Evolutionary conservation across 768 basidiomycete genomes (phyloP).

Genomic region (Piloderma croceum): DNA sequence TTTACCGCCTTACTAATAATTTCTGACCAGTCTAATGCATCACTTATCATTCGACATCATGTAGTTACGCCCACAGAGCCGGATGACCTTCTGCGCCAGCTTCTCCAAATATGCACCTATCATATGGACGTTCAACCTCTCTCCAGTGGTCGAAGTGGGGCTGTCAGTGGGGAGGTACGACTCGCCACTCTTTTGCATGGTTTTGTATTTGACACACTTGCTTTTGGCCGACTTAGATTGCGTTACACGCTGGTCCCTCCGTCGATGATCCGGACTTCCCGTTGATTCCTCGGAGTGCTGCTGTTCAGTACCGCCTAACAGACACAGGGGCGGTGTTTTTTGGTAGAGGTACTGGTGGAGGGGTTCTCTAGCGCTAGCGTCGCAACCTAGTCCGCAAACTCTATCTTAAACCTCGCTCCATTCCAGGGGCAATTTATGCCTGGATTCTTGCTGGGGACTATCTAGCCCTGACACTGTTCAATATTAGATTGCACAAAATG

Average conservation of each 20-base stretch:
- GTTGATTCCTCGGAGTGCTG: slow-evolving; percentile 45
- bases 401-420: too few relatives aligned
- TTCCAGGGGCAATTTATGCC: too few relatives aligned
- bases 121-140: slow-evolving; percentile 70
- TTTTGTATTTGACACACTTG: neutral
- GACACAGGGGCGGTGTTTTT: slow-evolving; percentile 66
- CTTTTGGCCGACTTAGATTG: slow-evolving; percentile 38
- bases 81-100: slow-evolving; percentile 52
- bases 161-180: slow-evolving; percentile 71
- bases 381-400: too few relatives aligned
- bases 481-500: too few relatives aligned
- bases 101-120: slow-evolving; percentile 60
- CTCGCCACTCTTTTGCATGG: neutral
- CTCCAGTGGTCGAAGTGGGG: slow-evolving; percentile 69
- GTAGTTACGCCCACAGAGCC: slow-evolving; percentile 42
- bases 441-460: too few relatives aligned
- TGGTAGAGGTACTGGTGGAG: slow-evolving; percentile 62
- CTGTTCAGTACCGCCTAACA: slow-evolving; percentile 67
- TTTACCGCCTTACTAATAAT: slow-evolving; percentile 1
- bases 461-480: too few relatives aligned
- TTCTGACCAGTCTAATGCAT: slow-evolving; percentile 40
- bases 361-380: slow-evolving; percentile 57
- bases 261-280: slow-evolving; percentile 28
- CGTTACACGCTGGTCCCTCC: slow-evolving; percentile 53
- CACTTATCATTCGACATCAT: slow-evolving; percentile 63